Evolutionary conservation across 139 green algal species (phyloP).

Genomic region (Chlorella sp.): DNA sequence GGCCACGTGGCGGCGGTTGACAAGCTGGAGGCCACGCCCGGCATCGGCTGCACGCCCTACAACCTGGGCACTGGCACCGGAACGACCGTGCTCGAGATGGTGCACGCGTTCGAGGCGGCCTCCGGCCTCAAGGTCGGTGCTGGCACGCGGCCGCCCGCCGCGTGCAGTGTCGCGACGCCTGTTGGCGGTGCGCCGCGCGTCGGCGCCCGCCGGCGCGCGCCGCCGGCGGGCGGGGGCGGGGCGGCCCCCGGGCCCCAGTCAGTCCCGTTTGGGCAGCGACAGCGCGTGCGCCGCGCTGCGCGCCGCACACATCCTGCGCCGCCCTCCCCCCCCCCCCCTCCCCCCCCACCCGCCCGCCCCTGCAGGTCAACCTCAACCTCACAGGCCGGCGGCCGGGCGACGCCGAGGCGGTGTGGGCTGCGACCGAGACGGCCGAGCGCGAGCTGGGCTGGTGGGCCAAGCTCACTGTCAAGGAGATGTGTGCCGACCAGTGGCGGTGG

Average conservation of each 20-base stretch:
- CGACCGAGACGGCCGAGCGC: constrained; percentile 83
- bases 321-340: no score
- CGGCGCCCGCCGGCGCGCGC: no score
- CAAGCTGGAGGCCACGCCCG: constrained; percentile 64
- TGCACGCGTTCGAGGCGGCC: constrained; percentile 89
- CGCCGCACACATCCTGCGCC: no score
- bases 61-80: constrained; percentile 96
- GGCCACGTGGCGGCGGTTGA: constrained; percentile 88
- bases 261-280: no score
- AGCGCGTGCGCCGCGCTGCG: no score
- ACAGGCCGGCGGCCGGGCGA: constrained; percentile 79
- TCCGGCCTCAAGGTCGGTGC: constrained; percentile 81
- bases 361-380: constrained; percentile 63
- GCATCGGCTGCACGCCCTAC: constrained; percentile 77
- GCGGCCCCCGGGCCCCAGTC: no score
- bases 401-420: constrained; percentile 86
- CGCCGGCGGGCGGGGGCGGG: no score
- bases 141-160: no score
- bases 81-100: constrained; percentile 96
- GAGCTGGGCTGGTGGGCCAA: constrained; percentile 90
- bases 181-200: no score
- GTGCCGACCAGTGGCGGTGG: constrained; percentile 95
- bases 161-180: no score
- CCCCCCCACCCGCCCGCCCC: no score
- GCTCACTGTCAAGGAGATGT: constrained; percentile 89